Conservation (phyloP, 176 grass and related monocot species). For the Oryza glumipatula region DNA sequence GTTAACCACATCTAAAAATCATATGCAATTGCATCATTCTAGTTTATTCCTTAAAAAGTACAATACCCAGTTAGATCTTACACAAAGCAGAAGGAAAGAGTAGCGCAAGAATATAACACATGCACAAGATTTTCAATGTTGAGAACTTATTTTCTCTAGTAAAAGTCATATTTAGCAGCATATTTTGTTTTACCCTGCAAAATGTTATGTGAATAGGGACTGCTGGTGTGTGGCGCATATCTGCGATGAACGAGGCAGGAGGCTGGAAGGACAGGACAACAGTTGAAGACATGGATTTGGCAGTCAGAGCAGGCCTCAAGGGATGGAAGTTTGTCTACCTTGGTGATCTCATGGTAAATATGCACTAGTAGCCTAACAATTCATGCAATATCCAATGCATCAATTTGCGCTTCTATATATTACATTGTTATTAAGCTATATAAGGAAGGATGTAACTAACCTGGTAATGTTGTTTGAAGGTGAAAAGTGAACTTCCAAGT, state of each 20-base stretch:
- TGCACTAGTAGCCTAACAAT: background rate
- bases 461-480: constrained; percentile 38
- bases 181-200: constrained; percentile 5
- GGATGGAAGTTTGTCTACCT: constrained; percentile 86
- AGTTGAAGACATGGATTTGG: constrained; percentile 87
- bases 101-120: background rate
- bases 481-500: constrained; percentile 86
- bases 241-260: constrained; percentile 66
- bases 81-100: background rate
- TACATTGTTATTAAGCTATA: background rate
- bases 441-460: background rate
- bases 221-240: constrained; percentile 72
- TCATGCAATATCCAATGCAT: background rate
- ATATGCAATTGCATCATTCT: constrained; percentile 8
- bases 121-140: background rate
- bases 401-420: background rate
- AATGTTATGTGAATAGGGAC: constrained; percentile 52
- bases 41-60: background rate
- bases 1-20: constrained; percentile 4
- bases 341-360: constrained; percentile 63
- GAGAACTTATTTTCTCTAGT: background rate
- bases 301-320: constrained; percentile 69
- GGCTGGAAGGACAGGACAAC: constrained; percentile 84
- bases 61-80: background rate
- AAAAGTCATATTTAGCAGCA: background rate